These are phyloP conservation scores for Chrysanthemum makinoi DNA, from an alignment of 129 eudicot genomes.

Conservation along the genomic window DNA sequence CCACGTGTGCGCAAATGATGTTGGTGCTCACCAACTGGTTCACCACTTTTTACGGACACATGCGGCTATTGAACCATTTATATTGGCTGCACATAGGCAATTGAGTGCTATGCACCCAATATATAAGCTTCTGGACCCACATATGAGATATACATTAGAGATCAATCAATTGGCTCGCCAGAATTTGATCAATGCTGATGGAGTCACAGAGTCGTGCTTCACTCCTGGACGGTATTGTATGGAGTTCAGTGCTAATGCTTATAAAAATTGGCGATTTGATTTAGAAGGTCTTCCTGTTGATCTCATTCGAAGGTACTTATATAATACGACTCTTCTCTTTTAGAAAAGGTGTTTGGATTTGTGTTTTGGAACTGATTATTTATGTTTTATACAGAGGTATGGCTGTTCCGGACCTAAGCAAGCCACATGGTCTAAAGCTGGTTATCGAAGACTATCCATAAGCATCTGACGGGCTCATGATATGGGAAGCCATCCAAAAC, in stretches of 20 bases:
- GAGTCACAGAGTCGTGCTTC: conserved; percentile 79
- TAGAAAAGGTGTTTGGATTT: background rate
- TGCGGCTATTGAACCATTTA: conserved; percentile 86
- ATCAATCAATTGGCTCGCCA: conserved; percentile 89
- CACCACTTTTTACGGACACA: conserved; percentile 96
- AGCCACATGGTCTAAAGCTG: conserved; percentile 81
- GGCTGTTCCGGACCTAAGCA: conserved; percentile 80
- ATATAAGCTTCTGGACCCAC: conserved; percentile 89
- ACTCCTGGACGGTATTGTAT: conserved; percentile 91
- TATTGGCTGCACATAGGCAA: conserved; percentile 90
- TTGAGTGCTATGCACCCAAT: conserved; percentile 92
- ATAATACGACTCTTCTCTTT: background rate
- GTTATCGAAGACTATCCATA: conserved; percentile 85
- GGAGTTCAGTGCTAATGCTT: conserved; percentile 95
- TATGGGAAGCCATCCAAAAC: conserved; percentile 75
- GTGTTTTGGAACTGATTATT: background rate
- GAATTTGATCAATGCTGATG: conserved; percentile 72
- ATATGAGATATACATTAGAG: conserved; percentile 92
- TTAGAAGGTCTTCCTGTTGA: conserved; percentile 92
- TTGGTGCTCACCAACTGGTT: conserved; percentile 96
- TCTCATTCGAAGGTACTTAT: conserved; percentile 71
- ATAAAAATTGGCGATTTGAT: conserved; percentile 86
- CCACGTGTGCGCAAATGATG: conserved; percentile 94
- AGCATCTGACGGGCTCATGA: conserved; percentile 89
- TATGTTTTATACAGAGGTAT: conserved; percentile 65